Percentiles rank a stretch among this genome's conserved stretches.
Conservation (phyloP, 306 rosid species). For the Mimosa bimucronata region DNA sequence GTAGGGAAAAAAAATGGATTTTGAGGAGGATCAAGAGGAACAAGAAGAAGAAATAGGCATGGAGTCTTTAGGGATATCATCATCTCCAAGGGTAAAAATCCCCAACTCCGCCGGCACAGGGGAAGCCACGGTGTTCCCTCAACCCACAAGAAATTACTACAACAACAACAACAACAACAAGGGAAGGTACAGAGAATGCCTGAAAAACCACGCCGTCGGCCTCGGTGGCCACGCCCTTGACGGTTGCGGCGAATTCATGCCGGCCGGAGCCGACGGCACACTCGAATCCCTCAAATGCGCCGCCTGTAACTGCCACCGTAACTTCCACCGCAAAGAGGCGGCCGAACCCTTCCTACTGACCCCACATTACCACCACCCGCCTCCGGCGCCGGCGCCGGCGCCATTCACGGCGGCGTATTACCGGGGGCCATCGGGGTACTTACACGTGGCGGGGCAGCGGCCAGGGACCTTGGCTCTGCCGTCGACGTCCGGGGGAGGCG, state of each 20-base stretch:
- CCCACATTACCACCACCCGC: conserved; percentile 29
- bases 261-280: conserved; percentile 75
- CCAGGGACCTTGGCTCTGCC: conserved; percentile 74
- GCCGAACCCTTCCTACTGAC: conserved; percentile 56
- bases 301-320: conserved; percentile 96
- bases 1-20: conserved; percentile 60
- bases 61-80: conserved; percentile 60
- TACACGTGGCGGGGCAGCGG: conserved; percentile 64
- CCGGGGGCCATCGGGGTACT: conserved; percentile 74
- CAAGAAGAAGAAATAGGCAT: conserved; percentile 80
- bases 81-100: conserved; percentile 53
- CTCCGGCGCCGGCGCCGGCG: conserved; percentile 30
- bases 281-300: conserved; percentile 88
- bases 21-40: conserved; percentile 80
- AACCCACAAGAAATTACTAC: conserved; percentile 34
- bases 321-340: conserved; percentile 83
- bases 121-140: conserved; percentile 33
- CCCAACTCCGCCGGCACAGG: conserved; percentile 12
- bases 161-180: conserved; percentile 9
- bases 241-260: conserved; percentile 88
- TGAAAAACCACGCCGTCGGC: conserved; percentile 86
- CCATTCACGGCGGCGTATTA: conserved; percentile 74
- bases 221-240: conserved; percentile 91
- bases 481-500: conserved; percentile 65
- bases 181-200: conserved; percentile 78